Conservation (phyloP, 345 rosid species). For the Carallia brachiata region DNA sequence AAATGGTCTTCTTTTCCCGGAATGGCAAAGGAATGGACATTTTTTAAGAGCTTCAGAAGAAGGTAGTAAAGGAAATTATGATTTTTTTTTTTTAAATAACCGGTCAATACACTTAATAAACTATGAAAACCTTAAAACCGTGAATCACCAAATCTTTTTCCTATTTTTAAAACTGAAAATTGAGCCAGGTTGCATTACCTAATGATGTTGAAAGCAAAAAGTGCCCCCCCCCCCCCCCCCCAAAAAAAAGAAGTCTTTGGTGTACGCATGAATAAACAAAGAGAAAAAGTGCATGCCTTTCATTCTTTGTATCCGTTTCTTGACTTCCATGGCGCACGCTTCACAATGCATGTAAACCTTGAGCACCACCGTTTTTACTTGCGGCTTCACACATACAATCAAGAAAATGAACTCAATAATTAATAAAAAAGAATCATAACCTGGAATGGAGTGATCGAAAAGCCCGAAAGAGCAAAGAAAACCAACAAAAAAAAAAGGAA, state of each 20-base stretch:
- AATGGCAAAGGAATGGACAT: slow-evolving; percentile 8
- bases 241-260: too few relatives aligned
- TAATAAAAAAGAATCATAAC: not conserved
- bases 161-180: not conserved
- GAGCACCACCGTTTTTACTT: slow-evolving; percentile 61
- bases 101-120: too few relatives aligned
- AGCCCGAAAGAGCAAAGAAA: not conserved
- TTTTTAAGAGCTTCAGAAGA: slow-evolving; percentile 16
- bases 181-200: slow-evolving; percentile 10
- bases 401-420: not conserved
- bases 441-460: not conserved
- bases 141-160: slow-evolving; percentile 7
- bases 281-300: slow-evolving; percentile 45
- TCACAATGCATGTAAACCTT: slow-evolving; percentile 94
- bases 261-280: not conserved
- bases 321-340: slow-evolving; percentile 79
- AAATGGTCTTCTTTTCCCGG: not conserved
- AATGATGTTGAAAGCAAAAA: not conserved
- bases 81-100: too few relatives aligned
- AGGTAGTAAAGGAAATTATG: not conserved
- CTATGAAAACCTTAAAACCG: not conserved
- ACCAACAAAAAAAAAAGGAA: not conserved
- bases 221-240: too few relatives aligned
- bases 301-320: slow-evolving; percentile 86
- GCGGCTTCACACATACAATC: slow-evolving; percentile 44